phyloP scores from a whole-genome alignment of 441 rosid species.

The Aquilaria agallochum region DNA sequence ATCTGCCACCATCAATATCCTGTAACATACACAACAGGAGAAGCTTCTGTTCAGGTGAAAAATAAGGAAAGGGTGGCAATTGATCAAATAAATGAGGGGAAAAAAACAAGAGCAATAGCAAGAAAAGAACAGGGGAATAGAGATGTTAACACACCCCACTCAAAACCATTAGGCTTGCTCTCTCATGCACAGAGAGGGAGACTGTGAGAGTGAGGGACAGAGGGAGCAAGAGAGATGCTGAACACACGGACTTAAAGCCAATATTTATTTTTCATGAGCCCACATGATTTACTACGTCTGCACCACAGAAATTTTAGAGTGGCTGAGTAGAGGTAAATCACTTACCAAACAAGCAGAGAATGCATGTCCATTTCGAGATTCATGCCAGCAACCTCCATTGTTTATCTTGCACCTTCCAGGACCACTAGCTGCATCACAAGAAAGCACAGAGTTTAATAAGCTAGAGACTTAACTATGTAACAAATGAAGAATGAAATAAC shows the following conservation, averaged over 20 bases:
- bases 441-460: background rate
- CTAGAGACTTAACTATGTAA: background rate
- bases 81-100: background rate
- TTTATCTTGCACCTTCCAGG: slow-evolving; percentile 84
- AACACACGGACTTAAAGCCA: no score
- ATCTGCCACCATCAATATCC: slow-evolving; percentile 58
- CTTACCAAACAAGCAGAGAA: slow-evolving; percentile 81
- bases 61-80: slow-evolving; percentile 14
- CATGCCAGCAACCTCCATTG: slow-evolving; percentile 91
- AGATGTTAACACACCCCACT: no score
- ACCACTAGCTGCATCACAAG: slow-evolving; percentile 59
- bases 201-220: no score
- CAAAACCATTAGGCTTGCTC: no score
- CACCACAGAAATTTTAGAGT: background rate
- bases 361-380: slow-evolving; percentile 51
- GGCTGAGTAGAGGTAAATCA: slow-evolving; percentile 9
- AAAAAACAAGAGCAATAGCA: background rate
- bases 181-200: no score
- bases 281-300: no score
- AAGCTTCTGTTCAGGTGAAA: slow-evolving; percentile 3
- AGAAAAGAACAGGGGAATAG: background rate
- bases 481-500: background rate
- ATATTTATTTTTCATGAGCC: no score
- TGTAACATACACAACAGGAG: slow-evolving; percentile 15
- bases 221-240: no score